These are phyloP conservation scores for Saxophila tyrrhenica DNA, from an alignment of 495 filamentous ascomycete genomes.

Conservation along the genomic window DNA sequence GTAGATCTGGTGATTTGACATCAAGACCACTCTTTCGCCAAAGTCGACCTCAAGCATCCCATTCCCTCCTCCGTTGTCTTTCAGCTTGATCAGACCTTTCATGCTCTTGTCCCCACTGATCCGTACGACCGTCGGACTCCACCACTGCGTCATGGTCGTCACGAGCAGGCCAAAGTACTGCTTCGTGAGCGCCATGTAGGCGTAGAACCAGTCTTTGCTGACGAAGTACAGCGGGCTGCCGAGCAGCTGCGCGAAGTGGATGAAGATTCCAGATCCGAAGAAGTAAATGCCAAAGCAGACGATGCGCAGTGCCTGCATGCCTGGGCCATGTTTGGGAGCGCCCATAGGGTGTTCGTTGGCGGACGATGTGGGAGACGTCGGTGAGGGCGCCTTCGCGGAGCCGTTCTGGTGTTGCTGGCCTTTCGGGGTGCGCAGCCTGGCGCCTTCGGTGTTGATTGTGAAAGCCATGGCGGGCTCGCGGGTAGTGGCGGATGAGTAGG, in stretches of 20 bases:
- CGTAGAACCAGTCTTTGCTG: conserved; percentile 58
- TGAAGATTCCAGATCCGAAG: conserved; percentile 22
- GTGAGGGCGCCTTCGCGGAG: neutral
- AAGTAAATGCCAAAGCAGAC: conserved; percentile 17
- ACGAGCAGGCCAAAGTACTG: conserved; percentile 61
- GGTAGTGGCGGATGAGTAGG: neutral
- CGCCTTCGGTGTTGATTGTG: conserved; percentile 1
- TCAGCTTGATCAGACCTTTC: conserved; percentile 50
- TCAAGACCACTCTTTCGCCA: conserved; percentile 64
- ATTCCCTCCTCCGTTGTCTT: conserved; percentile 23
- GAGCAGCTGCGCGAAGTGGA: conserved; percentile 53
- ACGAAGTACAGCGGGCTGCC: conserved; percentile 60
- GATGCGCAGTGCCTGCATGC: conserved; percentile 9
- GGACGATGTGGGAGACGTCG: neutral
- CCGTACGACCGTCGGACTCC: conserved; percentile 62
- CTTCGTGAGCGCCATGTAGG: conserved; percentile 69
- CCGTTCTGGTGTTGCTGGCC: neutral
- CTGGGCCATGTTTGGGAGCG: conserved; percentile 7
- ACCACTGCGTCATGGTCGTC: conserved; percentile 71
- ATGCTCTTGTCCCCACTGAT: conserved; percentile 69
- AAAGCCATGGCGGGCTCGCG: conserved; percentile 1
- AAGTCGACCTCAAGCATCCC: conserved; percentile 62
- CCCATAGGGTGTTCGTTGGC: conserved; percentile 10
- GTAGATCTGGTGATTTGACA: conserved; percentile 80
- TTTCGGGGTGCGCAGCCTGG: neutral